A percentile compares a stretch with the other conserved stretches of the same genome.
phyloP scores from a whole-genome alignment of 1,284 basidiomycete species.

The Moesziomyces antarcticus region DNA sequence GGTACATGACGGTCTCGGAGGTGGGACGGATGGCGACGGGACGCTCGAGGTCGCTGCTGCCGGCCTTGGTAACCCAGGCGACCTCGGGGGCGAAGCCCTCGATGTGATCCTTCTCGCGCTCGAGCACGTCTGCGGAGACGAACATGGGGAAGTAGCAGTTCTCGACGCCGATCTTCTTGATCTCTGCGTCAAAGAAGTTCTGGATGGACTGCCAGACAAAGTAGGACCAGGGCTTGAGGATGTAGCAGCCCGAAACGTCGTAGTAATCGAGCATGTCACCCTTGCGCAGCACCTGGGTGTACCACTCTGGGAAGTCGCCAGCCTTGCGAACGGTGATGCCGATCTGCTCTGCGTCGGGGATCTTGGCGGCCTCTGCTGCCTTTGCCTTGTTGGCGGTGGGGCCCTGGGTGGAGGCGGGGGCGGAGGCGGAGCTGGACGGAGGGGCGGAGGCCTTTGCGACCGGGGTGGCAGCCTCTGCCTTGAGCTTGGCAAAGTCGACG shows the following conservation, averaged over 20 bases:
- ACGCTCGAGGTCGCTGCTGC: constrained; percentile 92
- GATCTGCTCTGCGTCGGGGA: constrained; percentile 65
- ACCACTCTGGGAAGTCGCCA: constrained; percentile 67
- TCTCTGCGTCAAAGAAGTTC: constrained; percentile 71
- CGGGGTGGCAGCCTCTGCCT: constrained; percentile 43
- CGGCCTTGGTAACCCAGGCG: constrained; percentile 97
- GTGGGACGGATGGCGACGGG: constrained; percentile 98
- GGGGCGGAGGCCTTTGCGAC: constrained; percentile 40
- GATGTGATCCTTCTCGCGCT: constrained; percentile 97
- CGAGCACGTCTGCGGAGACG: constrained; percentile 89
- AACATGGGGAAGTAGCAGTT: constrained; percentile 99
- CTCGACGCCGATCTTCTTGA: constrained; percentile 94
- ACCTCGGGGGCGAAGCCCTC: constrained; percentile 99
- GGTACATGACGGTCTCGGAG: constrained; percentile 98
- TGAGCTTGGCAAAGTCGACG: constrained; percentile 57
- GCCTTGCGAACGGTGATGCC: constrained; percentile 67
- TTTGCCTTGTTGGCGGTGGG: constrained; percentile 43
- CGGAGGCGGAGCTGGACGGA: constrained; percentile 31
- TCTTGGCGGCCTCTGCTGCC: constrained; percentile 56
- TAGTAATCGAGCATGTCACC: constrained; percentile 99
- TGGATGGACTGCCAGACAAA: constrained; percentile 97
- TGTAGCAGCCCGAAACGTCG: constrained; percentile 97
- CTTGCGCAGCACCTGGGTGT: constrained; percentile 87
- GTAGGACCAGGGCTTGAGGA: constrained; percentile 97
- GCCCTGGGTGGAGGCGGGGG: constrained; percentile 44